Percentiles rank a stretch among this genome's conserved stretches.
These are phyloP conservation scores for Malassezia psittaci DNA, from an alignment of 1,284 basidiomycete genomes.

Conservation along the genomic window DNA sequence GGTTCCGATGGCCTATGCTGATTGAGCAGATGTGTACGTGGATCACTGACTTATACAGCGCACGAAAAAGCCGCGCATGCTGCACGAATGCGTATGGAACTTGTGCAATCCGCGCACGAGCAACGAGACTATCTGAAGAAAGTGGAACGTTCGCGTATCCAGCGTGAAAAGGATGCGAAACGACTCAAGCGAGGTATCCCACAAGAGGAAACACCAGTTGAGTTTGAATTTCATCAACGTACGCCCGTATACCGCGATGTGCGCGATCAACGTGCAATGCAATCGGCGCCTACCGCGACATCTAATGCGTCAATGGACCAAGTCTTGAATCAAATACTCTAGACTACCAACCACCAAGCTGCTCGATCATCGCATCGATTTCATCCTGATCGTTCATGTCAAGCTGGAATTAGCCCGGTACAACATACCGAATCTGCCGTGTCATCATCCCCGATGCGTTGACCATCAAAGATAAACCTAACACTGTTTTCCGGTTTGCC, in stretches of 20 bases:
- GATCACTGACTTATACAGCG: constrained; percentile 53
- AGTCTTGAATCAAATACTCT: constrained; percentile 14
- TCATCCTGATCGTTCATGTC: constrained; percentile 46
- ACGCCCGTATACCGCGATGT: constrained; percentile 35
- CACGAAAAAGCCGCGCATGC: constrained; percentile 83
- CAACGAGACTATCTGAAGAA: constrained; percentile 88
- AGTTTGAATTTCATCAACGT: constrained; percentile 38
- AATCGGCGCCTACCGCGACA: not conserved
- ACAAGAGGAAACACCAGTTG: constrained; percentile 22
- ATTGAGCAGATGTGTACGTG: constrained; percentile 88
- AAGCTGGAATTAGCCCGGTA: constrained; percentile 22
- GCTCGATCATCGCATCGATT: constrained; percentile 48
- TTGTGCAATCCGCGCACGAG: constrained; percentile 78
- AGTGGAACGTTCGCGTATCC: constrained; percentile 82
- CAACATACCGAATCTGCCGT: constrained; percentile 43
- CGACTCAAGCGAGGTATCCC: constrained; percentile 44
- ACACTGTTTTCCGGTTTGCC: constrained; percentile 57
- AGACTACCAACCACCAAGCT: constrained; percentile 32
- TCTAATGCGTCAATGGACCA: constrained; percentile 8
- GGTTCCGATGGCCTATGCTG: constrained; percentile 98
- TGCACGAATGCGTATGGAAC: constrained; percentile 76
- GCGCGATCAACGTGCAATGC: constrained; percentile 25
- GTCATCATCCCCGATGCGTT: constrained; percentile 43
- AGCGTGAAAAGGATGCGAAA: constrained; percentile 72
- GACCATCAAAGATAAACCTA: constrained; percentile 45